Base-by-base conservation (phyloP, 2,329 filamentous ascomycete genomes). In the Alternaria sp. region DNA sequence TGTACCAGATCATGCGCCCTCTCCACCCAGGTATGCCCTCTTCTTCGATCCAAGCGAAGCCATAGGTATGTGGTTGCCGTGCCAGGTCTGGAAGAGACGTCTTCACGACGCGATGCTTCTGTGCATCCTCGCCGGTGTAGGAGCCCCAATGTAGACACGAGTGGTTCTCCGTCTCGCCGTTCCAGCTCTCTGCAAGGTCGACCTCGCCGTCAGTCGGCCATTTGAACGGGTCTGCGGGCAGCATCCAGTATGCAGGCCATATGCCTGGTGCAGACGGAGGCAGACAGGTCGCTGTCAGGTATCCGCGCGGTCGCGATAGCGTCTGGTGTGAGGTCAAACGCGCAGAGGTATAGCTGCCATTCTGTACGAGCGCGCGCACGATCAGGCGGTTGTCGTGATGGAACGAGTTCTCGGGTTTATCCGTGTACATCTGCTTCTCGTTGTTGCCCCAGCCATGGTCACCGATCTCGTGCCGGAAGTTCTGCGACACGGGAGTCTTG, bases 361-460 rank as follows among this genome's bases (percentile, higher is more conserved):
- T 69, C 45, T 80, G 71, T 12, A 82, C 81, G 11, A 88, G 73
- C 6, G 84, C 87, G 15, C 86, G 83, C 3, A 89, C 71, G 19
- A 89, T 81, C 1, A 89, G 81, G 59, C 83, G 82, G 25, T 82
- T 81, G 58, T 86, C 82, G 12, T 81, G 81, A 70, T 88, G 82
- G 73, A 89, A 89, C 21, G 83, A 83, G 69, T 89, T 89, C 5
- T 79, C 71, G 1, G 81, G 74, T 11, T 78, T 74, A 32, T 82
- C 77, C 6, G 85, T 85, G 73, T 89, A 89, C 77, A 86, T 84
- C 75, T 89, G 83, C 52, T 86, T 79, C 78, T 89, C 87, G 64
- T 87, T 84, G 71, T 89, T 89, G 21, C 87, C 87, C 87, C 87
- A 89, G 40, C 87, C 87, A 70, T 87, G 83, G n/a, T 82, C 83